Evolutionary conservation across 768 basidiomycete genomes (phyloP).

Genomic region (Boletus bicolor): DNA sequence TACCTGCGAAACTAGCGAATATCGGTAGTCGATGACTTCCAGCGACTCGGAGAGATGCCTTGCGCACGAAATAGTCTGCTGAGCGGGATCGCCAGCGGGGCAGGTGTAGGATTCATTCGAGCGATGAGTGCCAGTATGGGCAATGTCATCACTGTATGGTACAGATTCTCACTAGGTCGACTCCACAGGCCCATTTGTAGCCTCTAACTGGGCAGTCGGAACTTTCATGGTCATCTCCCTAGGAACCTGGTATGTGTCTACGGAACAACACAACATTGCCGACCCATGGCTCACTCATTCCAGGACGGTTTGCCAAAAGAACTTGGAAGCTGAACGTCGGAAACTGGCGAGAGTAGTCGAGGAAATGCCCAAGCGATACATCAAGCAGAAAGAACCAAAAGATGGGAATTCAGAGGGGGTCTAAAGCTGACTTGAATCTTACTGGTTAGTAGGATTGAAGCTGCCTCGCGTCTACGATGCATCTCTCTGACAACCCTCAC

Average conservation of each 20-base stretch:
- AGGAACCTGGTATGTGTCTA: slow-evolving; percentile 59
- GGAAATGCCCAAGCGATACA: slow-evolving; percentile 52
- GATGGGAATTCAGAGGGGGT: slow-evolving; percentile 19
- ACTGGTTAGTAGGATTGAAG: neutral
- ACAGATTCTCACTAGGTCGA: slow-evolving; percentile 5
- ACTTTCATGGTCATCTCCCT: slow-evolving; percentile 67
- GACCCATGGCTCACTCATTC: slow-evolving; percentile 10
- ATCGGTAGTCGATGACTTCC: slow-evolving; percentile 49
- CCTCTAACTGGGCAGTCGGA: slow-evolving; percentile 77
- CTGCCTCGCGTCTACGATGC: neutral
- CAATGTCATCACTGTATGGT: neutral
- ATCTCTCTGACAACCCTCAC: neutral
- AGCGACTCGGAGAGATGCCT: slow-evolving; percentile 65
- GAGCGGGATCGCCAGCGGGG: slow-evolving; percentile 76
- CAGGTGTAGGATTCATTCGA: slow-evolving; percentile 72
- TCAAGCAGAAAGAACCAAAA: slow-evolving; percentile 41
- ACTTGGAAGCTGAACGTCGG: slow-evolving; percentile 50
- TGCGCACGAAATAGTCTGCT: slow-evolving; percentile 75
- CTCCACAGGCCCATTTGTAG: slow-evolving; percentile 50
- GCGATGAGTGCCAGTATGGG: slow-evolving; percentile 61
- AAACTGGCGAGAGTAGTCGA: slow-evolving; percentile 58
- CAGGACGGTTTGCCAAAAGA: slow-evolving; percentile 66
- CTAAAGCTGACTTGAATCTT: neutral
- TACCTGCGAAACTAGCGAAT: slow-evolving; percentile 43
- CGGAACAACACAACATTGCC: slow-evolving; percentile 1